Evolutionary conservation across 345 rosid genomes (phyloP).

Genomic region (Firmiana major): DNA sequence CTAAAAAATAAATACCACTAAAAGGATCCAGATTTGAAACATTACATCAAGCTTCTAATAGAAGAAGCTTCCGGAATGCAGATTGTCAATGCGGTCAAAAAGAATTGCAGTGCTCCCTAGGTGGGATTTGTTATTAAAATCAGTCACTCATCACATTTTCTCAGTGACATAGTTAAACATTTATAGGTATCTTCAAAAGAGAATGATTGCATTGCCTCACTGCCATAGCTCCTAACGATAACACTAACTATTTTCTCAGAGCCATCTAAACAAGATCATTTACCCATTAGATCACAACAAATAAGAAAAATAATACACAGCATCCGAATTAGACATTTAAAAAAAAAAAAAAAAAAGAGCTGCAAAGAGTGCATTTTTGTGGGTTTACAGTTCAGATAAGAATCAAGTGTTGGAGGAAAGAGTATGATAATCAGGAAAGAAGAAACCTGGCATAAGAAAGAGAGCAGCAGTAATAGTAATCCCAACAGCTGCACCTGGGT

Average conservation of each 20-base stretch:
- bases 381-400: background rate
- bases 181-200: background rate
- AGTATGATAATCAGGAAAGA: background rate
- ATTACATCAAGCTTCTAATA: background rate
- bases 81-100: background rate
- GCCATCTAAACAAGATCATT: background rate
- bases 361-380: background rate
- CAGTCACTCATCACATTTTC: background rate
- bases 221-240: background rate
- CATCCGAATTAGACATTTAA: no score
- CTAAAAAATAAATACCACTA: background rate
- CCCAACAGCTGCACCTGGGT: slow-evolving; percentile 69
- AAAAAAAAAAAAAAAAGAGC: no score
- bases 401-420: background rate
- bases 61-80: background rate
- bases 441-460: slow-evolving; percentile 66
- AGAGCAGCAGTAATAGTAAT: slow-evolving; percentile 57
- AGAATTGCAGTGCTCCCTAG: background rate
- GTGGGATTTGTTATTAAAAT: background rate
- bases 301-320: no score
- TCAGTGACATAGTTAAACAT: background rate
- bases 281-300: background rate
- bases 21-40: background rate
- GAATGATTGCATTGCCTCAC: background rate
- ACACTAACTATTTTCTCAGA: background rate